These are phyloP conservation scores for Drechslera avenae DNA, from an alignment of 2,329 filamentous ascomycete species.

Conservation along the genomic window DNA sequence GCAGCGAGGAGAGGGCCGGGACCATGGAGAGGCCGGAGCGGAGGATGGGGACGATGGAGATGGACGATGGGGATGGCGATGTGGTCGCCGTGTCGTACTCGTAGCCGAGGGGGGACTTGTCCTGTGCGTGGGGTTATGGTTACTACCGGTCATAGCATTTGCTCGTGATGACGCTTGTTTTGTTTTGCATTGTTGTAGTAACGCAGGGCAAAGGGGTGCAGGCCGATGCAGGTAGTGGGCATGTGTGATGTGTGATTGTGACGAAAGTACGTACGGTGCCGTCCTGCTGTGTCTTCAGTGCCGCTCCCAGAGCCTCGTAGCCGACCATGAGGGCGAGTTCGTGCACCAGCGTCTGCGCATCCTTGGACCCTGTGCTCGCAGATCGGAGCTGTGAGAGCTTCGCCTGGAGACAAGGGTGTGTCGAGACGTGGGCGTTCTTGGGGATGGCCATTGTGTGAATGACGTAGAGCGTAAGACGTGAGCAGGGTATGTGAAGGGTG, in stretches of 20 bases:
- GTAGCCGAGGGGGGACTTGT: slow-evolving; percentile 77
- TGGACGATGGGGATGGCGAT: slow-evolving; percentile 65
- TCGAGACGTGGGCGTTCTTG: slow-evolving; percentile 72
- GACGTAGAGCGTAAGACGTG: background rate
- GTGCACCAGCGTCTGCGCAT: slow-evolving; percentile 81
- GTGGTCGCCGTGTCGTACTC: slow-evolving; percentile 71
- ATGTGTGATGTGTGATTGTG: too few species aligned
- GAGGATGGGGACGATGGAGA: slow-evolving; percentile 91
- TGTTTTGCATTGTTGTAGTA: too few species aligned
- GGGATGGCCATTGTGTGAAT: slow-evolving; percentile 50
- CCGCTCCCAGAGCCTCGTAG: slow-evolving; percentile 75
- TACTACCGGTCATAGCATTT: too few species aligned
- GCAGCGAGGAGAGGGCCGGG: slow-evolving; percentile 80
- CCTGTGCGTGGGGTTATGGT: slow-evolving; percentile 56
- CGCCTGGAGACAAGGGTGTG: slow-evolving; percentile 81
- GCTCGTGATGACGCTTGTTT: too few species aligned
- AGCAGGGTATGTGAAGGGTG: background rate
- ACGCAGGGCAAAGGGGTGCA: too few species aligned
- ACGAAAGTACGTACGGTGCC: slow-evolving; percentile 63
- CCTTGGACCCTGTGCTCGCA: slow-evolving; percentile 68
- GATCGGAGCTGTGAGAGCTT: slow-evolving; percentile 92
- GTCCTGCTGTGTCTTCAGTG: slow-evolving; percentile 62
- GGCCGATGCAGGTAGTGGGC: too few species aligned
- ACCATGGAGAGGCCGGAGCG: slow-evolving; percentile 91
- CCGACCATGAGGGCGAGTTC: slow-evolving; percentile 85